These are phyloP conservation scores for Corylus americana DNA, from an alignment of 306 rosid species.

Conservation along the genomic window DNA sequence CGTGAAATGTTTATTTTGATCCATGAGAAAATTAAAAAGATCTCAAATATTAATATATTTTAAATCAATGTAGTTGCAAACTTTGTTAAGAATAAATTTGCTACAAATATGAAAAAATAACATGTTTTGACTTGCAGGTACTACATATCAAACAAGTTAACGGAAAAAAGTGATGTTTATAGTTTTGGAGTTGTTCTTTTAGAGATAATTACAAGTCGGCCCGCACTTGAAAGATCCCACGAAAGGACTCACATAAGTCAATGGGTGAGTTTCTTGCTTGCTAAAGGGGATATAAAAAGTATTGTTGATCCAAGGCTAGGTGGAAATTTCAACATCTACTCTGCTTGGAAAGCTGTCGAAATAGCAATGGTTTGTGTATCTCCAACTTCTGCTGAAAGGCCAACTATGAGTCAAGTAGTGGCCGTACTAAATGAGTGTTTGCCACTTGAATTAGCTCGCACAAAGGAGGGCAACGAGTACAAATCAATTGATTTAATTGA, in stretches of 20 bases:
- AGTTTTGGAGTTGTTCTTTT: slow-evolving; percentile 26
- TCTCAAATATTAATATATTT: too few relatives aligned
- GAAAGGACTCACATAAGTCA: neutral
- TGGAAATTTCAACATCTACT: neutral
- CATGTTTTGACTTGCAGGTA: neutral
- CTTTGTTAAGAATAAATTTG: too few relatives aligned
- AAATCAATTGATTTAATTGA: neutral
- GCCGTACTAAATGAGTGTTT: slow-evolving; percentile 11
- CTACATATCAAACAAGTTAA: neutral
- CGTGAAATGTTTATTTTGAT: too few relatives aligned
- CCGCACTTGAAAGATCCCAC: neutral
- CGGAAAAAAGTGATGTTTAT: slow-evolving; percentile 26
- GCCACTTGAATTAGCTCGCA: neutral
- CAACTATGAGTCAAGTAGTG: slow-evolving; percentile 18
- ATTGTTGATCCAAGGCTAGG: slow-evolving; percentile 12
- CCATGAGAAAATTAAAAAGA: too few relatives aligned
- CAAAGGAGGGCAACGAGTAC: neutral
- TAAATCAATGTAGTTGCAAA: too few relatives aligned
- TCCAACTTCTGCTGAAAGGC: slow-evolving; percentile 10
- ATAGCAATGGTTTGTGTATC: slow-evolving; percentile 24
- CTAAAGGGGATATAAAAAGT: slow-evolving; percentile 8
- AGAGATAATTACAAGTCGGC: slow-evolving; percentile 16
- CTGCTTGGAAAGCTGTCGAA: slow-evolving; percentile 26
- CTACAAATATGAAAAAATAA: neutral
- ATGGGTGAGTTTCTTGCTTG: slow-evolving; percentile 4